Evolutionary conservation across 345 rosid genomes (phyloP).

Genomic region (Corchorus capsularis): DNA sequence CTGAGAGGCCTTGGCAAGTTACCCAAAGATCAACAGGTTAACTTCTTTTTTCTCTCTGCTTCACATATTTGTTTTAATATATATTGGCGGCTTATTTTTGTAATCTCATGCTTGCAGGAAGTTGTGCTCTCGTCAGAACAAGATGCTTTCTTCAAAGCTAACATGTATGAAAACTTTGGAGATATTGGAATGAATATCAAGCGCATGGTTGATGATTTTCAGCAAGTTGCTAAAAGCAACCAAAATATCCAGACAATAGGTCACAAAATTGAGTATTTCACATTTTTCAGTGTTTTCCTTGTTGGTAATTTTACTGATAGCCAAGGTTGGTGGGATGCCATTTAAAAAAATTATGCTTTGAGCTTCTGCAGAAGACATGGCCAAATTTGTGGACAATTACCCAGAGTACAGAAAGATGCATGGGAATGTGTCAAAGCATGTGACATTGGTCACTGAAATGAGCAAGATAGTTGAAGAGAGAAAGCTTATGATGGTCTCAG

Average conservation of each 20-base stretch:
- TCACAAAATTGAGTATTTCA: conserved; percentile 28
- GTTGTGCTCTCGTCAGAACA: conserved; percentile 95
- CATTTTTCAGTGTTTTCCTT: background rate
- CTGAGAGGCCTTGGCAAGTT: conserved; percentile 64
- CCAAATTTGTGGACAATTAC: conserved; percentile 94
- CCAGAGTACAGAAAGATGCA: conserved; percentile 98
- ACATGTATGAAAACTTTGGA: conserved; percentile 96
- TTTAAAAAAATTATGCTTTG: conserved; percentile 15
- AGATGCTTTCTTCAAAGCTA: conserved; percentile 84
- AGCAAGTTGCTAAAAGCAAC: conserved; percentile 94
- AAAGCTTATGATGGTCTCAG: conserved; percentile 91
- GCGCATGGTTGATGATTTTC: conserved; percentile 97
- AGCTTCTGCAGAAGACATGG: conserved; percentile 88
- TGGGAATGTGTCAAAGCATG: conserved; percentile 97
- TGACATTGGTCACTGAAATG: conserved; percentile 94
- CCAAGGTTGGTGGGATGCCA: background rate
- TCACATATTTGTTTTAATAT: conserved; percentile 1
- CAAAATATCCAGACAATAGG: conserved; percentile 96
- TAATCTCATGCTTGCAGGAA: conserved; percentile 55
- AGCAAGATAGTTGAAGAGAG: conserved; percentile 91
- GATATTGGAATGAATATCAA: conserved; percentile 98
- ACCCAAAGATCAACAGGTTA: conserved; percentile 87
- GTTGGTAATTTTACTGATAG: background rate
- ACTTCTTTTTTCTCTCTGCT: conserved; percentile 18
- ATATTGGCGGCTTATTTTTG: conserved; percentile 10